phyloP scores from a whole-genome alignment of 2,329 filamentous ascomycete genomes.

The Apiospora marii region DNA sequence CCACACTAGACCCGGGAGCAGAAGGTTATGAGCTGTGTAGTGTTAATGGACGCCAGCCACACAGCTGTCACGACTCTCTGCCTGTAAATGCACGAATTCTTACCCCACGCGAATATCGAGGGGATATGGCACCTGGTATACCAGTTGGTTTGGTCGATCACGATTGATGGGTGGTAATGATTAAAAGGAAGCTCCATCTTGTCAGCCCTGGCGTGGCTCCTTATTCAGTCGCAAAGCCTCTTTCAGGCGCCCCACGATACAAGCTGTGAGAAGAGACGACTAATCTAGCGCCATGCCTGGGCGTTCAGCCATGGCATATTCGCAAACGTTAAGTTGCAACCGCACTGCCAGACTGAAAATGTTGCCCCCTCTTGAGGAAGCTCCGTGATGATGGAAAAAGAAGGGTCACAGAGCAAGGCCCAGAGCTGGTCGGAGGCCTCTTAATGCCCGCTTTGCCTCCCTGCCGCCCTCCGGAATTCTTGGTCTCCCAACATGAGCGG shows the following conservation, averaged over 20 bases:
- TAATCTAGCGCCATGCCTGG: neutral
- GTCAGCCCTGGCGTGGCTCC: neutral
- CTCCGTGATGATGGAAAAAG: neutral
- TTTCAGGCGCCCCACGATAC: neutral
- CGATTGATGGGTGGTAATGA: neutral
- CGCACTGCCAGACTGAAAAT: neutral
- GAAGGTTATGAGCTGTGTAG: neutral
- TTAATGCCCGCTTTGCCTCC: neutral
- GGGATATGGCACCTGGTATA: neutral
- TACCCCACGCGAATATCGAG: conserved; percentile 2
- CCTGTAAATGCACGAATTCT: neutral
- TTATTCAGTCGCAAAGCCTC: conserved; percentile 9
- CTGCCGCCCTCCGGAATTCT: neutral
- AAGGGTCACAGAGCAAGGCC: neutral
- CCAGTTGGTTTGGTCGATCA: conserved; percentile 14
- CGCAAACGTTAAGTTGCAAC: neutral
- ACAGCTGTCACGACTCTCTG: neutral
- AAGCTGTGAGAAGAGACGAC: neutral
- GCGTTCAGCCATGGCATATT: neutral
- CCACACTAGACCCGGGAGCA: neutral
- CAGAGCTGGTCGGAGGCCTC: neutral
- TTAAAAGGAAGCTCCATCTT: neutral
- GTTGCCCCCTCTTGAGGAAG: neutral
- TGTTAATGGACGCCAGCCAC: neutral
- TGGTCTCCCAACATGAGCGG: neutral